These are phyloP conservation scores for Aspergillus fumigatiaffinis DNA, from an alignment of 2,329 filamentous ascomycete species.

Conservation along the genomic window DNA sequence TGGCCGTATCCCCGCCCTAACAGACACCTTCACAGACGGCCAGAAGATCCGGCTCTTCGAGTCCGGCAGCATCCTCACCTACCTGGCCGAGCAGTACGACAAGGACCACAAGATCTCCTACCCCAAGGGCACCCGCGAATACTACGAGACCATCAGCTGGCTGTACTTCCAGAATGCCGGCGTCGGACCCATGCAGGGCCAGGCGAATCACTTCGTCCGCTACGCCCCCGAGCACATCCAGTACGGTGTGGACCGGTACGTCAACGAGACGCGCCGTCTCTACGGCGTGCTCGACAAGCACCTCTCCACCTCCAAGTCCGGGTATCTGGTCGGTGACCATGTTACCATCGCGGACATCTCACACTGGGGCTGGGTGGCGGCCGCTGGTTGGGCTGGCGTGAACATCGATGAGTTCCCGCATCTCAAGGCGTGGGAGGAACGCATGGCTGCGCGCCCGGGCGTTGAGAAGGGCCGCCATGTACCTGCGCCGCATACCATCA, in stretches of 20 bases:
- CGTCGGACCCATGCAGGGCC: slow-evolving; percentile 77
- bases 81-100: slow-evolving; percentile 79
- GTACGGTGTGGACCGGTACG: slow-evolving; percentile 78
- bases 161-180: slow-evolving; percentile 74
- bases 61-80: slow-evolving; percentile 77
- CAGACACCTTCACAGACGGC: slow-evolving; percentile 72
- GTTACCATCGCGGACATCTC: slow-evolving; percentile 66
- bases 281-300: slow-evolving; percentile 74
- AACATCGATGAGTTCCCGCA: slow-evolving; percentile 72
- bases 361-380: slow-evolving; percentile 72
- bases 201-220: slow-evolving; percentile 77
- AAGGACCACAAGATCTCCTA: slow-evolving; percentile 78
- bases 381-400: slow-evolving; percentile 57
- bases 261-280: slow-evolving; percentile 77
- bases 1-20: slow-evolving; percentile 82
- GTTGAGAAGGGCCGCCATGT: slow-evolving; percentile 74
- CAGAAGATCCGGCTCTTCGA: slow-evolving; percentile 74
- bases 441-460: slow-evolving; percentile 63
- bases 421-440: slow-evolving; percentile 72
- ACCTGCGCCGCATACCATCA: slow-evolving; percentile 60
- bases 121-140: slow-evolving; percentile 66
- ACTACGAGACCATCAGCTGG: slow-evolving; percentile 79
- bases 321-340: slow-evolving; percentile 50
- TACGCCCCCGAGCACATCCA: slow-evolving; percentile 79
- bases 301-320: slow-evolving; percentile 50